These are phyloP conservation scores for Salix brachista DNA, from an alignment of 345 rosid genomes.

Conservation along the genomic window DNA sequence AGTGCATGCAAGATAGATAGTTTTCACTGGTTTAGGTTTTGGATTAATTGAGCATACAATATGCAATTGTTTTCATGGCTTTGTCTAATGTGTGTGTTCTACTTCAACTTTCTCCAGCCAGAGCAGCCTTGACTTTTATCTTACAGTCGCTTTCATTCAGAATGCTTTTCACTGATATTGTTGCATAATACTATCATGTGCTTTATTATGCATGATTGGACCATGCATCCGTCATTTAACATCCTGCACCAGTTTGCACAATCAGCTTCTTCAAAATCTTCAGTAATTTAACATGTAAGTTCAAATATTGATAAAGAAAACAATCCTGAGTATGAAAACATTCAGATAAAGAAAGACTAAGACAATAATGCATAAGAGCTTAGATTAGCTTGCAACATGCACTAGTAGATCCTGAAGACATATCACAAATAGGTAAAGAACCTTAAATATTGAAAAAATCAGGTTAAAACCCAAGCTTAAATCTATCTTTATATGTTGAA, in stretches of 20 bases:
- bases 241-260: not conserved
- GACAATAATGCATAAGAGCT: not conserved
- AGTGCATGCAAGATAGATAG: not conserved
- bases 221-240: not conserved
- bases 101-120: not conserved
- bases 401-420: not conserved
- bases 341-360: too few species aligned
- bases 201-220: too few species aligned
- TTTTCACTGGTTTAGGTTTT: not conserved
- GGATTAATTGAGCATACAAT: not conserved
- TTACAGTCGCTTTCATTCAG: not conserved
- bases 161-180: not conserved
- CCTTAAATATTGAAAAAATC: too few species aligned
- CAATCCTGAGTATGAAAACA: not conserved
- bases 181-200: not conserved
- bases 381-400: not conserved
- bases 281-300: not conserved
- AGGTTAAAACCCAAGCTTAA: not conserved
- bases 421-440: not conserved
- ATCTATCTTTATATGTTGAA: not conserved
- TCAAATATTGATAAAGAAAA: not conserved
- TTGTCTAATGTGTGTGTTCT: not conserved
- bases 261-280: not conserved
- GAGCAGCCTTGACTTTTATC: not conserved
- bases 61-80: not conserved